phyloP scores from a whole-genome alignment of 192 early-diverging fungal genomes.

The Allomyces macrogynus region DNA sequence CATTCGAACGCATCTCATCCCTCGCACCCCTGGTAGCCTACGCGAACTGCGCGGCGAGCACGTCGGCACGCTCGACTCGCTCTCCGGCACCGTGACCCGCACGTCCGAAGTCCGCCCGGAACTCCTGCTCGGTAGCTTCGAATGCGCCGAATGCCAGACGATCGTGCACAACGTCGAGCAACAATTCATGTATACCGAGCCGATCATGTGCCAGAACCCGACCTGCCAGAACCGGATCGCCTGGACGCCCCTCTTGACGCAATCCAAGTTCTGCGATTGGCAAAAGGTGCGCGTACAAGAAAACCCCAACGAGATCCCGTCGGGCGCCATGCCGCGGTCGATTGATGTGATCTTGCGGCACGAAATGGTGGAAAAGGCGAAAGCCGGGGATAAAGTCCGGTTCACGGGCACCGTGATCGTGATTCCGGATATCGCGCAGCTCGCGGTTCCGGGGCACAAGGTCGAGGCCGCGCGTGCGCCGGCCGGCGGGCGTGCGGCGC shows the following conservation, averaged over 20 bases:
- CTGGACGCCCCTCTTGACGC: conserved; percentile 67
- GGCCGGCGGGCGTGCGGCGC: no score
- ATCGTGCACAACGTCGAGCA: conserved; percentile 70
- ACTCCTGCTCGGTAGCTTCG: conserved; percentile 73
- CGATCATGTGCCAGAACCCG: conserved; percentile 59
- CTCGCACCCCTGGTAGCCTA: no score
- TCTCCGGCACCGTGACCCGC: conserved; percentile 86
- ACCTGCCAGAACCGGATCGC: conserved; percentile 57
- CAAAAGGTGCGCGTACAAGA: conserved; percentile 93
- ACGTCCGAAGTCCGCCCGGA: conserved; percentile 95
- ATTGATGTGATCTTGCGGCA: conserved; percentile 87
- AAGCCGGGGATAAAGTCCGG: conserved; percentile 80
- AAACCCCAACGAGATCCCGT: conserved; percentile 84
- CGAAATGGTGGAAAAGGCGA: conserved; percentile 80
- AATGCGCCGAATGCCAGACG: conserved; percentile 61
- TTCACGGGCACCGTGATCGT: conserved; percentile 81
- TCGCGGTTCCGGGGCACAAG: conserved; percentile 49
- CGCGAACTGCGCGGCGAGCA: conserved; percentile 65
- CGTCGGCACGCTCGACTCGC: conserved; percentile 58
- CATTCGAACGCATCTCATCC: no score
- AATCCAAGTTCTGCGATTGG: conserved; percentile 87
- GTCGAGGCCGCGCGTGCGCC: not conserved
- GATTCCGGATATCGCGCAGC: conserved; percentile 70
- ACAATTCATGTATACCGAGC: conserved; percentile 94
- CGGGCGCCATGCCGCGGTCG: conserved; percentile 91